Conservation (phyloP, 768 basidiomycete species). For the Obba rivulosa region DNA sequence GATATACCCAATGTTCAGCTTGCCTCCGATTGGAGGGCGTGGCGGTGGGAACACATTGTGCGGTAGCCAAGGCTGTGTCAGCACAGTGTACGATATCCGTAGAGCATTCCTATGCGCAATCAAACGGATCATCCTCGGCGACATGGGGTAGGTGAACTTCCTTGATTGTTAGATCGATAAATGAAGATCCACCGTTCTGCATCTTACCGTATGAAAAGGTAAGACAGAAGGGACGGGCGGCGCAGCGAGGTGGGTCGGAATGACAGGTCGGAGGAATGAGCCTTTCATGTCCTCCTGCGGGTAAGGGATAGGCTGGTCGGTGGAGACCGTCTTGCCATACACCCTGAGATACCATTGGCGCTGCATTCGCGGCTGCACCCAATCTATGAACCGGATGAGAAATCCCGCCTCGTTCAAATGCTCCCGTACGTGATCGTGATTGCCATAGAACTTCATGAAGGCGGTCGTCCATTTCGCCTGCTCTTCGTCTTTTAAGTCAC, state of each 20-base stretch:
- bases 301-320: conserved; percentile 11
- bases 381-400: conserved; percentile 39
- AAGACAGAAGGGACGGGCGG: conserved; percentile 36
- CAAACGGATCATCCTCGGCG: conserved; percentile 35
- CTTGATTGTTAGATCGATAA: background rate
- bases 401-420: conserved; percentile 36
- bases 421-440: conserved; percentile 14
- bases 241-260: conserved; percentile 21
- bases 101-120: conserved; percentile 45
- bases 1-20: conserved; percentile 44
- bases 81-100: conserved; percentile 37
- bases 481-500: conserved; percentile 21
- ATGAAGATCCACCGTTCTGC: background rate
- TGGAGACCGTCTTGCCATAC: conserved; percentile 25
- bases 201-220: conserved; percentile 44
- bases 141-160: conserved; percentile 43
- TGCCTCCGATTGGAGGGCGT: conserved; percentile 32
- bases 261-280: conserved; percentile 14
- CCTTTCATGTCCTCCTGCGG: conserved; percentile 5
- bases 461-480: conserved; percentile 26
- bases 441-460: conserved; percentile 26
- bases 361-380: conserved; percentile 37
- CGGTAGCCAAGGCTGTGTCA: conserved; percentile 37
- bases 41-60: conserved; percentile 34
- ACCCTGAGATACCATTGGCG: conserved; percentile 35